Evolutionary conservation across 768 basidiomycete genomes (phyloP), one percentile per base, ranked within the genome.

Genomic region (Suillus luteus): DNA sequence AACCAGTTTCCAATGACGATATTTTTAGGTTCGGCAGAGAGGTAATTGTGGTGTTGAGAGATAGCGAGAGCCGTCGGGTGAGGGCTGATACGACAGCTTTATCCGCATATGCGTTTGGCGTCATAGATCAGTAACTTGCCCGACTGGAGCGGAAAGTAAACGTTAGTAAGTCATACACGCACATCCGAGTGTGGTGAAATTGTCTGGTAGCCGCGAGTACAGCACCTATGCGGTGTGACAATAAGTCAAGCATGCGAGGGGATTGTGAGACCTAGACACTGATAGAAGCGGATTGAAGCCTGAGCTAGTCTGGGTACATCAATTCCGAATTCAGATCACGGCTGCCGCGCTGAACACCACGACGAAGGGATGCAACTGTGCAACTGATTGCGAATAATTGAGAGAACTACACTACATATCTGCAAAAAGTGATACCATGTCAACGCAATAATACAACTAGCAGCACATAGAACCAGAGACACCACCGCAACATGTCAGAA

Each of bases 361-460:
- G 27, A 49, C 3, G 7, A 22, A 49, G 27, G 48, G 24, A 49
- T 52, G 51, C 54, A 55, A 1, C 10, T 1, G 8, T 15, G 35
- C n/a, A 14, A 37, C 14, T 24, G 22, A 24, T 57, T 57, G 19
- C 19, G 9, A 57, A 57, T 54, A 57, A 27, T 4, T 57, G 22
- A 57, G 38, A 57, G 2, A 54, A 35, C 15, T 57, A 57, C 22
- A 17, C 24, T 57, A 40, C 38, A 57, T 10, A 55, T 38, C 22
- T 55, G 37, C 37, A 24, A 24, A 24, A 40, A 19, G 10, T 11
- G 5, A 27, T 5, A 57, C 2, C 24, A 19, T 24, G 5, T 57
- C 10, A 40, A 57, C 22, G 5, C 55, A 31, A 40, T 57, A 27
- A 57, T 57, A 57, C 55, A 57, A 19, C 14, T 38, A 57, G 17